These are phyloP conservation scores for Holtermanniella nyarrowii DNA, from an alignment of 768 basidiomycete genomes.

Conservation along the genomic window DNA sequence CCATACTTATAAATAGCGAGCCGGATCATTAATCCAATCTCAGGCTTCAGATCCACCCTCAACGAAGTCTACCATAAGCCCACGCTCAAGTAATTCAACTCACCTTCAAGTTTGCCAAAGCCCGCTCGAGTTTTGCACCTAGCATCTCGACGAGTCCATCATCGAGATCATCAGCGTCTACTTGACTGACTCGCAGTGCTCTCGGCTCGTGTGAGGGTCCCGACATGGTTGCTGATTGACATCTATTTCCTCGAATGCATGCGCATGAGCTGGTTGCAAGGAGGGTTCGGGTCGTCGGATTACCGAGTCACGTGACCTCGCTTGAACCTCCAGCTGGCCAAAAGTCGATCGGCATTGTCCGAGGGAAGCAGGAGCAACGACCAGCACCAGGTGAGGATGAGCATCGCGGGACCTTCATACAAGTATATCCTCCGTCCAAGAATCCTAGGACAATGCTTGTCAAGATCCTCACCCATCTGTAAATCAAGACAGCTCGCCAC, in stretches of 20 bases:
- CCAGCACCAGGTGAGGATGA: neutral
- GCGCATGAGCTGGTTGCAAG: no score
- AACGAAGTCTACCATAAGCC: conserved; percentile 47
- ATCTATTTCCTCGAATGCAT: no score
- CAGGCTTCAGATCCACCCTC: conserved; percentile 59
- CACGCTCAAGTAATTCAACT: conserved; percentile 25
- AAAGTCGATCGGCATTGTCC: neutral
- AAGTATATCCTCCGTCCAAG: no score
- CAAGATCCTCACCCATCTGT: no score
- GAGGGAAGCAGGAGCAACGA: neutral
- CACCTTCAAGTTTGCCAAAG: conserved; percentile 60
- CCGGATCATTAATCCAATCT: conserved; percentile 49
- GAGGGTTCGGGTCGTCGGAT: no score
- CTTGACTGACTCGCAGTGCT: conserved; percentile 64
- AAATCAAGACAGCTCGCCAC: neutral
- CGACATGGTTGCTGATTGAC: neutral
- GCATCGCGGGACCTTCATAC: no score
- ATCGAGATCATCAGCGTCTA: conserved; percentile 85
- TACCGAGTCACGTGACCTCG: no score
- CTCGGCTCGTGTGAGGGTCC: conserved; percentile 4
- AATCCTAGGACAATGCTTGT: no score
- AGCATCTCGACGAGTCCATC: conserved; percentile 72
- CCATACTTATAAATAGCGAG: conserved; percentile 22
- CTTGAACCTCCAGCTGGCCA: neutral
- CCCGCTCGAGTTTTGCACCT: conserved; percentile 66